Evolutionary conservation across 139 green algal genomes (phyloP).

Genomic region (Pseudopediastrum boryanum): DNA sequence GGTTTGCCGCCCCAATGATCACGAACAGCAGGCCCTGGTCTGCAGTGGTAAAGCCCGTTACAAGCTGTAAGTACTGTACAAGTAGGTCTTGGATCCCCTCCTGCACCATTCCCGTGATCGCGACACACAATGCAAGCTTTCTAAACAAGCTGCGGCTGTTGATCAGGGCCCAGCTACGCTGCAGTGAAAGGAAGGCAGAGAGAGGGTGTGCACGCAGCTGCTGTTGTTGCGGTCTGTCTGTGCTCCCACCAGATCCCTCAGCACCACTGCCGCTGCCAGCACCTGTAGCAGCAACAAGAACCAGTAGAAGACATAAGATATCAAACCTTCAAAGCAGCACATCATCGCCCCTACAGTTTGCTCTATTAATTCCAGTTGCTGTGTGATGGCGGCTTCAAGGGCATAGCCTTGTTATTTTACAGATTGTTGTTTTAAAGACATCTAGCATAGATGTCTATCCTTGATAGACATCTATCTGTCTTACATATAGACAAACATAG

Average conservation of each 20-base stretch:
- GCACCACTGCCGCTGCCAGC: slow-evolving; percentile 1
- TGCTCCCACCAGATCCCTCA: no score
- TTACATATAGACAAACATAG: neutral
- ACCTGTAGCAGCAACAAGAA: neutral
- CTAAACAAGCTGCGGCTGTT: slow-evolving; percentile 57
- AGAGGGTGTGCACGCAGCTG: neutral
- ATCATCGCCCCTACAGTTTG: neutral
- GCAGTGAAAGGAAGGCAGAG: slow-evolving; percentile 6
- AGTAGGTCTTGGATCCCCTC: slow-evolving; percentile 70
- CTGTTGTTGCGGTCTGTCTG: neutral
- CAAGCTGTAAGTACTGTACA: slow-evolving; percentile 84
- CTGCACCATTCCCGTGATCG: slow-evolving; percentile 45
- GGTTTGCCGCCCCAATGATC: slow-evolving; percentile 58
- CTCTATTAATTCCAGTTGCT: no score
- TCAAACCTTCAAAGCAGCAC: neutral
- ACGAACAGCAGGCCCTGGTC: slow-evolving; percentile 73
- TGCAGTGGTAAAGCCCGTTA: slow-evolving; percentile 66
- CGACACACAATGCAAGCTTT: slow-evolving; percentile 55
- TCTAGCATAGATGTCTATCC: no score
- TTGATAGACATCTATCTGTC: no score
- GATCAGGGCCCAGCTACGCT: slow-evolving; percentile 37
- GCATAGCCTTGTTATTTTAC: no score
- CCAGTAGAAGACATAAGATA: neutral
- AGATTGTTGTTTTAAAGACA: no score
- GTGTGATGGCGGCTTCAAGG: no score